A percentile compares a stretch with the other conserved stretches of the same genome.
These are phyloP conservation scores for Tylopilus sp. DNA, from an alignment of 1,284 basidiomycete species.

Conservation along the genomic window DNA sequence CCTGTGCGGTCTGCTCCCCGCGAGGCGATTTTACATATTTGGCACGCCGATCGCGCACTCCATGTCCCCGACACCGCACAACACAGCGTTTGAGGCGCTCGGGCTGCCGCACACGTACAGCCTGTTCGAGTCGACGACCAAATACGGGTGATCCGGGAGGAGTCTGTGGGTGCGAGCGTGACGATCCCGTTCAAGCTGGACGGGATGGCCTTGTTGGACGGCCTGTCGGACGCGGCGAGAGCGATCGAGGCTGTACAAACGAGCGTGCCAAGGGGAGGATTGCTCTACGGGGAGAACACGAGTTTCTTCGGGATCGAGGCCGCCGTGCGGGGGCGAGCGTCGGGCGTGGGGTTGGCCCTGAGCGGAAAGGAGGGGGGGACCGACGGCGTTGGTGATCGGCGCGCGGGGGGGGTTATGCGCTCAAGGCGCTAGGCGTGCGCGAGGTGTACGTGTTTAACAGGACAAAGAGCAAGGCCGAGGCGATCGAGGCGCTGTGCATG, in stretches of 20 bases:
- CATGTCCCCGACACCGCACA: constrained; percentile 92
- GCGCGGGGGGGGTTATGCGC: constrained; percentile 88
- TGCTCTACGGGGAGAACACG: constrained; percentile 85
- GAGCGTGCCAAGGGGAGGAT: constrained; percentile 56
- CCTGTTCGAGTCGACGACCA: constrained; percentile 67
- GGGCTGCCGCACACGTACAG: constrained; percentile 83
- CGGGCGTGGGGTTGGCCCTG: neutral
- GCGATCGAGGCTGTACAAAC: constrained; percentile 93
- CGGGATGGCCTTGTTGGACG: constrained; percentile 76
- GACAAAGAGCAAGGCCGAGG: constrained; percentile 68
- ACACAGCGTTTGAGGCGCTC: constrained; percentile 78
- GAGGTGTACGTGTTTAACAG: constrained; percentile 85
- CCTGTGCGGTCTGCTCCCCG: constrained; percentile 75
- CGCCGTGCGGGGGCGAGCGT: constrained; percentile 44
- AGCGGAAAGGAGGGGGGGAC: constrained; percentile 18
- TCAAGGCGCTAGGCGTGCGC: constrained; percentile 65
- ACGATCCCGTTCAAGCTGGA: constrained; percentile 94
- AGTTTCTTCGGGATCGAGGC: constrained; percentile 86
- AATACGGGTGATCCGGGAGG: constrained; percentile 61
- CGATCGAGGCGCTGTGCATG: constrained; percentile 55
- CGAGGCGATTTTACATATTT: constrained; percentile 79
- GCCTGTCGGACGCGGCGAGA: constrained; percentile 73
- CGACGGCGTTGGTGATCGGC: constrained; percentile 78
- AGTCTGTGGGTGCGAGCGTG: constrained; percentile 93
- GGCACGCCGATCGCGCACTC: constrained; percentile 88